Conservation (phyloP, 2,329 filamentous ascomycete species). For the Ilyonectria mors-panacis region DNA sequence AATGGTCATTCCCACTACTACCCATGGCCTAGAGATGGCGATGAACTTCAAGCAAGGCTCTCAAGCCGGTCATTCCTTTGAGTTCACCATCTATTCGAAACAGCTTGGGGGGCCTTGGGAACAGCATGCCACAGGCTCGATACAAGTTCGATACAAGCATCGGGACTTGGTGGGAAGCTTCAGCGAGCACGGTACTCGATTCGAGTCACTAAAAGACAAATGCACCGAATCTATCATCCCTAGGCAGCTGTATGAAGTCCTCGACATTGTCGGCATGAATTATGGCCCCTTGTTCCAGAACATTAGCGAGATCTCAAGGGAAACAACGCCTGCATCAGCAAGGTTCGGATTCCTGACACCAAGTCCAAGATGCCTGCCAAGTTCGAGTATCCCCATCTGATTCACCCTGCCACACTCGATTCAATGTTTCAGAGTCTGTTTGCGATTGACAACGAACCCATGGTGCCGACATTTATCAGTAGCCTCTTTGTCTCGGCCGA, state of each 20-base stretch:
- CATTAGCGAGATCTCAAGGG: slow-evolving; percentile 55
- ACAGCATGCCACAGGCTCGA: slow-evolving; percentile 57
- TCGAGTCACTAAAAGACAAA: slow-evolving; percentile 40
- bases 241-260: slow-evolving; percentile 64
- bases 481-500: slow-evolving; percentile 63
- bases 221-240: slow-evolving; percentile 56
- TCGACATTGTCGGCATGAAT: slow-evolving; percentile 66
- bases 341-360: slow-evolving; percentile 64
- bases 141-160: slow-evolving; percentile 49
- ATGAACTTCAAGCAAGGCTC: slow-evolving; percentile 58
- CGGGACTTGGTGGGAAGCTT: slow-evolving; percentile 39
- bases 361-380: slow-evolving; percentile 66
- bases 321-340: slow-evolving; percentile 53
- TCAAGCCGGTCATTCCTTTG: slow-evolving; percentile 31
- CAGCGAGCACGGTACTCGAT: slow-evolving; percentile 39
- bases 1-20: slow-evolving; percentile 64
- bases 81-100: slow-evolving; percentile 65
- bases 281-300: slow-evolving; percentile 68
- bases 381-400: slow-evolving; percentile 68
- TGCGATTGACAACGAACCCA: slow-evolving; percentile 60
- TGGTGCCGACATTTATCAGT: slow-evolving; percentile 64
- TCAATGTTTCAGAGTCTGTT: slow-evolving; percentile 69
- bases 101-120: slow-evolving; percentile 58
- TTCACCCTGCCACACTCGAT: slow-evolving; percentile 73
- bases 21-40: slow-evolving; percentile 65